phyloP scores from a whole-genome alignment of 208 protist genomes.

The Crithidia brevicula region DNA sequence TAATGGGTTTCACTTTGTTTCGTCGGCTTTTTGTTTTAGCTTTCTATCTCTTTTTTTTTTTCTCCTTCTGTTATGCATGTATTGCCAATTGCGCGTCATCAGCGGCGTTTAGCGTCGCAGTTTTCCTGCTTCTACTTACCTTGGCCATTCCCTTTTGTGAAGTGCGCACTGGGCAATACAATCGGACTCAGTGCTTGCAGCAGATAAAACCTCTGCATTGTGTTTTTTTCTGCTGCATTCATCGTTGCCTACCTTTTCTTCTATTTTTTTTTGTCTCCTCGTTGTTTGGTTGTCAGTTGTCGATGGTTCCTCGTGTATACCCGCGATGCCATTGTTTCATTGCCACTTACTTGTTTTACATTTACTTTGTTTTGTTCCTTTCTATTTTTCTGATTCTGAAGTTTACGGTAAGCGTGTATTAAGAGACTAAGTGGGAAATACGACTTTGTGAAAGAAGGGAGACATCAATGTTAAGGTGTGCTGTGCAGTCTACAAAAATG shows the following conservation, averaged over 20 bases:
- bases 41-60: slow-evolving; percentile 8
- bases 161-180: too few relatives aligned
- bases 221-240: too few relatives aligned
- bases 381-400: slow-evolving; percentile 1
- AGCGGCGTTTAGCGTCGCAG: too few relatives aligned
- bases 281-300: not conserved
- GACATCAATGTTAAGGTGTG: too few relatives aligned
- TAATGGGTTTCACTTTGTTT: not conserved
- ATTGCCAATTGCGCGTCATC: too few relatives aligned
- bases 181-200: too few relatives aligned
- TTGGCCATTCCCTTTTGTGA: not conserved
- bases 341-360: not conserved
- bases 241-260: too few relatives aligned
- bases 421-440: too few relatives aligned
- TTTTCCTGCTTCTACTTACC: not conserved
- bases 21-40: not conserved
- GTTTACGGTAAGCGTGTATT: too few relatives aligned
- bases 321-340: not conserved
- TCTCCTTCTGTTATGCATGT: slow-evolving; percentile 3
- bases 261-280: slow-evolving; percentile 25
- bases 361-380: slow-evolving; percentile 3
- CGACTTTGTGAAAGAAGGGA: too few relatives aligned
- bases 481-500: too few relatives aligned
- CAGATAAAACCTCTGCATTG: too few relatives aligned
- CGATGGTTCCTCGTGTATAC: slow-evolving; percentile 1